phyloP scores from a whole-genome alignment of 2,329 filamentous ascomycete species.

The Aspergillus japonicus region DNA sequence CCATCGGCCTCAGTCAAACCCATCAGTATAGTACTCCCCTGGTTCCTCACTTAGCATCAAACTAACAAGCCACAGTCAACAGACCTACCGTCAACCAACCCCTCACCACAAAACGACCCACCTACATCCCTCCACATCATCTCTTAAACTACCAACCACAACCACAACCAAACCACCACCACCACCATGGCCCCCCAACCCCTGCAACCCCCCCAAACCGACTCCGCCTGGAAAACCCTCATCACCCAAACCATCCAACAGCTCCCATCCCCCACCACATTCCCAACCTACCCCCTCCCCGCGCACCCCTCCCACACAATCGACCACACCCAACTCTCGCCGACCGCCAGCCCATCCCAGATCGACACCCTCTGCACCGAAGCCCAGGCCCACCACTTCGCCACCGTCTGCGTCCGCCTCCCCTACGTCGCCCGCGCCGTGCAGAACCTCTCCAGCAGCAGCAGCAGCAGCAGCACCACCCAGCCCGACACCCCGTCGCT shows the following conservation, averaged over 20 bases:
- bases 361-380: constrained; percentile 57
- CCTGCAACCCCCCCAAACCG: constrained; percentile 25
- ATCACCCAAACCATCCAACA: constrained; percentile 28
- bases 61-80: too few species aligned
- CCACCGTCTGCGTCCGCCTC: constrained; percentile 58
- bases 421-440: constrained; percentile 53
- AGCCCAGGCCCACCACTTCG: constrained; percentile 45
- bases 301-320: constrained; percentile 36
- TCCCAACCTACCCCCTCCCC: constrained; percentile 22
- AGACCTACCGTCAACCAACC: too few species aligned
- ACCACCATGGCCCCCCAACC: background rate
- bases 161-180: too few species aligned
- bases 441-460: constrained; percentile 38
- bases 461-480: constrained; percentile 2
- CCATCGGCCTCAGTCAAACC: too few species aligned
- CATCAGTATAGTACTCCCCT: too few species aligned
- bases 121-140: too few species aligned
- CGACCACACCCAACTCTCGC: constrained; percentile 44
- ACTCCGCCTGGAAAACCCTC: constrained; percentile 35
- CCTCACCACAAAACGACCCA: too few species aligned
- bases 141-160: too few species aligned
- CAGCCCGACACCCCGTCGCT: background rate
- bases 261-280: constrained; percentile 3
- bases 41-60: too few species aligned
- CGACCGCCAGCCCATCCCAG: constrained; percentile 46